Conservation (phyloP, 257 asterid species). For the Fraxinus anomala region DNA sequence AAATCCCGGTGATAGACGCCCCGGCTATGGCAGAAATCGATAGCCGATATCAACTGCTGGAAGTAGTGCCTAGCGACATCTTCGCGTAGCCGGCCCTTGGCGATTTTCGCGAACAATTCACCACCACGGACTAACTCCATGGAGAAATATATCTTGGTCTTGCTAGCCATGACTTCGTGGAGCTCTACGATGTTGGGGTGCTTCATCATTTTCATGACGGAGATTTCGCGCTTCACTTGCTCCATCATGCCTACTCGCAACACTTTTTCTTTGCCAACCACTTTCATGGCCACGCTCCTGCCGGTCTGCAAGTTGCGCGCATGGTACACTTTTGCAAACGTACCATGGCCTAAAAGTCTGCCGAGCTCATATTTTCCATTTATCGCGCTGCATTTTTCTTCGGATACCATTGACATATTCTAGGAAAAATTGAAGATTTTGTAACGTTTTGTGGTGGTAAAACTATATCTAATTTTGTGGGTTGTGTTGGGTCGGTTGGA, state of each 20-base stretch:
- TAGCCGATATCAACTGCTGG: constrained; percentile 69
- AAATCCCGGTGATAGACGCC: constrained; percentile 67
- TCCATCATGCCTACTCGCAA: constrained; percentile 73
- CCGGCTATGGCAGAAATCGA: constrained; percentile 76
- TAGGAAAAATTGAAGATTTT: not conserved
- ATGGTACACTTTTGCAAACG: constrained; percentile 73
- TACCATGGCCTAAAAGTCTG: constrained; percentile 59
- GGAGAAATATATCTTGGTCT: constrained; percentile 61
- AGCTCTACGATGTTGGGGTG: constrained; percentile 72
- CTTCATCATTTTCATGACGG: constrained; percentile 74
- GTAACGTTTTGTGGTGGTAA: not conserved
- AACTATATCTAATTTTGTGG: not conserved
- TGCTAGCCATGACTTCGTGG: constrained; percentile 74
- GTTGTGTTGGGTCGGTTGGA: not conserved
- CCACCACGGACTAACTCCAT: constrained; percentile 78
- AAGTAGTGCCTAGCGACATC: constrained; percentile 58
- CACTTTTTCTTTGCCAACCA: constrained; percentile 71
- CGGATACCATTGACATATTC: constrained; percentile 17
- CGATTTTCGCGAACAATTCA: constrained; percentile 54
- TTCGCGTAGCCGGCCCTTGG: constrained; percentile 54
- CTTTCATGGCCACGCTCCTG: constrained; percentile 63
- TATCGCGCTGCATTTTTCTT: constrained; percentile 37
- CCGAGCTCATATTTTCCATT: constrained; percentile 71
- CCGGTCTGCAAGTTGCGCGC: constrained; percentile 52
- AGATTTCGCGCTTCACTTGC: constrained; percentile 75